Evolutionary conservation across 306 rosid genomes (phyloP).

Genomic region (Malus fusca): DNA sequence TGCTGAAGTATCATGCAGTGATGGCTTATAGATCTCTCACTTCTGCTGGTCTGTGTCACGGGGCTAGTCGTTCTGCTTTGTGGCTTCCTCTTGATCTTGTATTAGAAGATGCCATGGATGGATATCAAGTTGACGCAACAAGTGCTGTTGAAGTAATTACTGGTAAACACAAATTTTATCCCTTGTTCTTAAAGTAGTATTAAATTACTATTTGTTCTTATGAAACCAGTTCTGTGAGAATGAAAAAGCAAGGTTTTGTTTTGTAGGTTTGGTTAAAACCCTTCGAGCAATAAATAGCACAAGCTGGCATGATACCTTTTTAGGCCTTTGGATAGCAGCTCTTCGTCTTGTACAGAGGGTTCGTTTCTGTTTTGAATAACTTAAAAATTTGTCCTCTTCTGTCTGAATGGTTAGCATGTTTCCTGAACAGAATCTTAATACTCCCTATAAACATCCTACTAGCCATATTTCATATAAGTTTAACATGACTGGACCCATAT

Average conservation of each 20-base stretch:
- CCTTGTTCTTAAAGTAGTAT: slow-evolving; percentile 3
- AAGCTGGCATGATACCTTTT: slow-evolving; percentile 88
- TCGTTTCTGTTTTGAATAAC: slow-evolving; percentile 23
- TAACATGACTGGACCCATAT: neutral
- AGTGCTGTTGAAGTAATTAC: slow-evolving; percentile 79
- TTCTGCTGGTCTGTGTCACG: slow-evolving; percentile 67
- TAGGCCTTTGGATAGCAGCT: slow-evolving; percentile 91
- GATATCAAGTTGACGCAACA: slow-evolving; percentile 83
- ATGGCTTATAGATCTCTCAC: slow-evolving; percentile 74
- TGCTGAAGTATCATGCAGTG: slow-evolving; percentile 54
- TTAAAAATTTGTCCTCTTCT: neutral
- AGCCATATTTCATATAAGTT: neutral
- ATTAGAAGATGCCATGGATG: slow-evolving; percentile 96
- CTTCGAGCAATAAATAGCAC: slow-evolving; percentile 90
- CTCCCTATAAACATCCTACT: neutral
- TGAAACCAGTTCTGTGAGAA: slow-evolving; percentile 1
- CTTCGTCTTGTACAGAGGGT: slow-evolving; percentile 97
- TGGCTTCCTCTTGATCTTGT: slow-evolving; percentile 97
- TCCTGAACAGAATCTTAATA: neutral
- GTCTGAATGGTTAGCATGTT: neutral
- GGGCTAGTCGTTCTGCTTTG: slow-evolving; percentile 70
- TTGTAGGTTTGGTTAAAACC: slow-evolving; percentile 77
- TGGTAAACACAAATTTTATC: slow-evolving; percentile 30
- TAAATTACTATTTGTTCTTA: slow-evolving; percentile 12
- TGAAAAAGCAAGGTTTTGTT: slow-evolving; percentile 12